These are phyloP conservation scores for Ogataea allantospora DNA, from an alignment of 805 yeast species.

Conservation along the genomic window DNA sequence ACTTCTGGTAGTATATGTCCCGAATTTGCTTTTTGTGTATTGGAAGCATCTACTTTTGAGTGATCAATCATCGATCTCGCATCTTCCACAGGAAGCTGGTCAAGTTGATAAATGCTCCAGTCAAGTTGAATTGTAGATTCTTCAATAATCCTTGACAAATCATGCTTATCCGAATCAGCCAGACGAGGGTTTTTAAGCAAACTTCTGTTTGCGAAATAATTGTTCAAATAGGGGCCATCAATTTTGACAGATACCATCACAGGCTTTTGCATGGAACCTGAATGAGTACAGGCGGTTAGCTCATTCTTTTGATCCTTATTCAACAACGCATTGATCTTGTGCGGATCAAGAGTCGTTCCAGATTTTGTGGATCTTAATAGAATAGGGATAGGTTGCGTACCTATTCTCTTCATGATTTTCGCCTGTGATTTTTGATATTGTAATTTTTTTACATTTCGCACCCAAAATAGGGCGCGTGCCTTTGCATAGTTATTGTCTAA, in stretches of 20 bases:
- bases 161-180: slow-evolving; percentile 4
- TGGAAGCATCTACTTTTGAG: too few species aligned
- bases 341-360: not conserved
- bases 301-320: slow-evolving; percentile 7
- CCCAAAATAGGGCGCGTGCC: too few species aligned
- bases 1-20: slow-evolving; percentile 62
- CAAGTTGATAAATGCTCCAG: slow-evolving; percentile 56
- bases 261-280: not conserved
- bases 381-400: not conserved
- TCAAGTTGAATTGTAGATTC: slow-evolving; percentile 47
- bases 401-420: not conserved
- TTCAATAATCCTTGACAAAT: slow-evolving; percentile 43
- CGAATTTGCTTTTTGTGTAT: not conserved
- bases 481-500: too few species aligned
- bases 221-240: slow-evolving; percentile 24
- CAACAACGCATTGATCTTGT: not conserved
- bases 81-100: slow-evolving; percentile 63
- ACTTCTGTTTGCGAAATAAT: slow-evolving; percentile 14
- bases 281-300: not conserved
- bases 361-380: not conserved
- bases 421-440: too few species aligned
- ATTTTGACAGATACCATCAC: slow-evolving; percentile 2
- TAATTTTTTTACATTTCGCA: too few species aligned
- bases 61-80: too few species aligned
- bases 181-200: slow-evolving; percentile 10